Evolutionary conservation across 371 early-diverging fungal genomes (phyloP).

Genomic region (Smittium mucronatum): DNA sequence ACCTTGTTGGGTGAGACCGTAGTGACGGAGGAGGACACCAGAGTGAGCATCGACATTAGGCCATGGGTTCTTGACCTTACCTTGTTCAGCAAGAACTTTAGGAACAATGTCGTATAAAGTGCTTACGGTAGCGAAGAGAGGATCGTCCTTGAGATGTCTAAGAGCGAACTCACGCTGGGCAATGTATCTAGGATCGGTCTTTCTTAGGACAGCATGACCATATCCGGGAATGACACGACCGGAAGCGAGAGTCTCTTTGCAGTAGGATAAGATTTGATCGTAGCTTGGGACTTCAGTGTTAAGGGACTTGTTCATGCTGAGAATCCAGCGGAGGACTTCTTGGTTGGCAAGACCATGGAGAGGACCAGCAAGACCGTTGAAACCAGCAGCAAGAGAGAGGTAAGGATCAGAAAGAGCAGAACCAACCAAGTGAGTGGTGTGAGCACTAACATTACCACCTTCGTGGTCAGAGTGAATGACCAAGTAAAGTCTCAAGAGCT

Average conservation of each 20-base stretch:
- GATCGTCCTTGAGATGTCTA: slow-evolving; percentile 93
- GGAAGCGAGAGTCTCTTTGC: slow-evolving; percentile 87
- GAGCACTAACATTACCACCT: slow-evolving; percentile 96
- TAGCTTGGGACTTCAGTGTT: slow-evolving; percentile 74
- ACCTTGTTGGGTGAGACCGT: slow-evolving; percentile 92
- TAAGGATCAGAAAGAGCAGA: slow-evolving; percentile 96
- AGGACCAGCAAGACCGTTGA: slow-evolving; percentile 97
- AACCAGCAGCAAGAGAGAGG: slow-evolving; percentile 91
- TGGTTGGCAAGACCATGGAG: slow-evolving; percentile 99
- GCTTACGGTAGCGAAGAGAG: slow-evolving; percentile 90
- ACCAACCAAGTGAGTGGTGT: slow-evolving; percentile 91
- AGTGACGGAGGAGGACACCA: slow-evolving; percentile 93
- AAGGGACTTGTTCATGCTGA: slow-evolving; percentile 78
- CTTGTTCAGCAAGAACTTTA: slow-evolving; percentile 92
- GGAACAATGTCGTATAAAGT: slow-evolving; percentile 95
- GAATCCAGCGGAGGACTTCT: slow-evolving; percentile 94
- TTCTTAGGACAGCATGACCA: slow-evolving; percentile 97
- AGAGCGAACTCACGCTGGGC: slow-evolving; percentile 97
- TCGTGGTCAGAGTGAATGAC: slow-evolving; percentile 99
- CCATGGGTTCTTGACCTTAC: slow-evolving; percentile 99
- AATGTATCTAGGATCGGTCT: slow-evolving; percentile 95
- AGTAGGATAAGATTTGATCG: slow-evolving; percentile 87
- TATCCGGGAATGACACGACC: slow-evolving; percentile 97
- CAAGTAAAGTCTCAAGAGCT: slow-evolving; percentile 95
- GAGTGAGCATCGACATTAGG: slow-evolving; percentile 98